Conservation (phyloP, 345 rosid species). For the Pugionium dolabratum region DNA sequence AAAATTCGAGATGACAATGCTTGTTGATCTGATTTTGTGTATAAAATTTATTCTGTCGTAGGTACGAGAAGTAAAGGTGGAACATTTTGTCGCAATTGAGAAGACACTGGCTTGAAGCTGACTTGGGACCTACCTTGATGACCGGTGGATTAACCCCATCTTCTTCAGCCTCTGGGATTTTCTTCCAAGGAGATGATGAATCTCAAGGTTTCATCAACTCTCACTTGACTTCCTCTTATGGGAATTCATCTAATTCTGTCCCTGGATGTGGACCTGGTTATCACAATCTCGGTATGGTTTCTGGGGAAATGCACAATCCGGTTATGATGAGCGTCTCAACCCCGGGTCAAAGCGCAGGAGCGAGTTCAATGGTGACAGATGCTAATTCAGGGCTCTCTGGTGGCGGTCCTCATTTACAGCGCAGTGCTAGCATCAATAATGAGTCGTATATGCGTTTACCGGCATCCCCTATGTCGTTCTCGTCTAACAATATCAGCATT, state of each 20-base stretch:
- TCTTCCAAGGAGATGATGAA: slow-evolving; percentile 96
- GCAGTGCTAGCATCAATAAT: slow-evolving; percentile 91
- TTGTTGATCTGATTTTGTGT: slow-evolving; percentile 3
- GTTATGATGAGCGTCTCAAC: slow-evolving; percentile 80
- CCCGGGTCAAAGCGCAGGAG: slow-evolving; percentile 91
- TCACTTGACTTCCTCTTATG: slow-evolving; percentile 77
- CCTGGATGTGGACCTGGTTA: slow-evolving; percentile 78
- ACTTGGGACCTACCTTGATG: slow-evolving; percentile 76
- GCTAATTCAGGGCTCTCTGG: slow-evolving; percentile 92
- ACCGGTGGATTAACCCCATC: slow-evolving; percentile 82
- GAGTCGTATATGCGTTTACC: slow-evolving; percentile 96
- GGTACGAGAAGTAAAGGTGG: slow-evolving; percentile 30
- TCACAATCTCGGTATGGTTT: slow-evolving; percentile 67
- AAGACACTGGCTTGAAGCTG: slow-evolving; percentile 49
- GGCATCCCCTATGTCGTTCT: slow-evolving; percentile 88
- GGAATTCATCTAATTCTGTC: slow-evolving; percentile 72
- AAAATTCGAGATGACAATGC: slow-evolving; percentile 5
- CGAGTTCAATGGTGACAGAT: slow-evolving; percentile 93
- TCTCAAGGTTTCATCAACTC: slow-evolving; percentile 84
- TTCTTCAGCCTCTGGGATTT: slow-evolving; percentile 91
- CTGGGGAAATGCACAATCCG: slow-evolving; percentile 80
- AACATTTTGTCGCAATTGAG: slow-evolving; percentile 19
- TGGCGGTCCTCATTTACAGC: slow-evolving; percentile 78
- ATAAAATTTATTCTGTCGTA: slow-evolving; percentile 19
- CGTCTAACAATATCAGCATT: slow-evolving; percentile 87